A percentile compares a stretch with the other conserved stretches of the same genome.
Conservation (phyloP, 2,329 filamentous ascomycete species). For the Thelonectria blattea region DNA sequence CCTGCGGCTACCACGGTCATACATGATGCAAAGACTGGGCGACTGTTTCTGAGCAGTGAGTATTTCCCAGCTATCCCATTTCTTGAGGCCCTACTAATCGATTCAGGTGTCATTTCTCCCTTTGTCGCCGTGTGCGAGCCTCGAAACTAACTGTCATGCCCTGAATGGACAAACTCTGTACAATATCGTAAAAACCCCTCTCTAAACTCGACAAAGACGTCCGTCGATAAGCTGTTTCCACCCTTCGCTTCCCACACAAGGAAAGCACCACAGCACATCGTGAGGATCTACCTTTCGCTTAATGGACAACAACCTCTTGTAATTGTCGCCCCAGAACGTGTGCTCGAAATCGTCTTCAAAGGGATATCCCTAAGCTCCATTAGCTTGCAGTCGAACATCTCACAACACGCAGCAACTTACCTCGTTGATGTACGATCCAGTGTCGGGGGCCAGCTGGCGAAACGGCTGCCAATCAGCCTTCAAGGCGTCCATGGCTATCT, state of each 20-base stretch:
- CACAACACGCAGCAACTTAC: conserved; percentile 33
- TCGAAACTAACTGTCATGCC: background rate
- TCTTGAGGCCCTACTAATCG: background rate
- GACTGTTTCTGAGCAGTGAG: conserved; percentile 35
- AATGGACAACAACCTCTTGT: conserved; percentile 50
- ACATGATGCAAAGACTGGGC: conserved; percentile 32
- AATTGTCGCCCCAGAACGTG: conserved; percentile 54
- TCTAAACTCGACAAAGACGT: conserved; percentile 33
- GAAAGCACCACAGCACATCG: conserved; percentile 56
- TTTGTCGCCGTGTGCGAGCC: conserved; percentile 35
- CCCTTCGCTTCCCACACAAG: conserved; percentile 54
- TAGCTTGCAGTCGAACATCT: accelerated
- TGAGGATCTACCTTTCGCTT: conserved; percentile 54
- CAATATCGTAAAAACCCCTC: background rate
- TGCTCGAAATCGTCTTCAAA: conserved; percentile 48
- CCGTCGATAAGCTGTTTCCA: conserved; percentile 42
- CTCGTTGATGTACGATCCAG: conserved; percentile 55
- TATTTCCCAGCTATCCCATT: accelerated
- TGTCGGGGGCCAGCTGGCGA: conserved; percentile 46
- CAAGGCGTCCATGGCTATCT: conserved; percentile 36
- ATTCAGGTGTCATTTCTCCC: conserved; percentile 32
- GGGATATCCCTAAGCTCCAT: conserved; percentile 40
- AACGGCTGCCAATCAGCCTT: conserved; percentile 43
- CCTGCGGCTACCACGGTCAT: conserved; percentile 33
- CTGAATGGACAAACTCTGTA: background rate